Evolutionary conservation across 208 protist genomes (phyloP).

Genomic region (Naegleria gruberi): DNA sequence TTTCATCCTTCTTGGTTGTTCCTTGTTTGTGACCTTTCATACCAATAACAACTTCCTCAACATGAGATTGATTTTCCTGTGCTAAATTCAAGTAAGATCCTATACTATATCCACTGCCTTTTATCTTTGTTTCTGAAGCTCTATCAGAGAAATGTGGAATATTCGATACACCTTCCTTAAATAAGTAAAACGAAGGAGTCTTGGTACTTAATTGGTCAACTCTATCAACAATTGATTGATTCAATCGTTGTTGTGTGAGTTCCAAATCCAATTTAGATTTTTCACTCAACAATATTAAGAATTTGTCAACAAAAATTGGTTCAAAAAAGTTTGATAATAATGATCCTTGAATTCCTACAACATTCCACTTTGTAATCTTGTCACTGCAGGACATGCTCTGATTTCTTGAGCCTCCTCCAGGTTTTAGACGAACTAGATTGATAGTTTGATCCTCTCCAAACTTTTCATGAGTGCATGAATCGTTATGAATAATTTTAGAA

Average conservation of each 20-base stretch:
- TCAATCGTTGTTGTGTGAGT: neutral
- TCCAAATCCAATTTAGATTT: no score
- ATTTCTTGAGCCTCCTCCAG: constrained; percentile 60
- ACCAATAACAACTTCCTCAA: neutral
- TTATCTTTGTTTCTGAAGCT: neutral
- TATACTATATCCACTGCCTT: neutral
- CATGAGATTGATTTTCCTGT: neutral
- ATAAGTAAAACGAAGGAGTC: no score
- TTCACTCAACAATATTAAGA: neutral
- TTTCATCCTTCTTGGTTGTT: neutral
- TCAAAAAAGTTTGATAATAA: constrained; percentile 26
- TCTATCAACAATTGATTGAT: neutral
- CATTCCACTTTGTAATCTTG: constrained; percentile 67
- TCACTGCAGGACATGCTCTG: constrained; percentile 76
- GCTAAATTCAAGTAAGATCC: neutral
- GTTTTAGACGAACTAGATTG: constrained; percentile 43
- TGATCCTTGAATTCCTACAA: constrained; percentile 57
- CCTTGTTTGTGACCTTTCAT: neutral
- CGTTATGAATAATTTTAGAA: neutral
- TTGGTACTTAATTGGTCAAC: no score
- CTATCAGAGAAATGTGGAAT: neutral
- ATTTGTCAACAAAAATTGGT: neutral
- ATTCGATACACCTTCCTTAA: no score
- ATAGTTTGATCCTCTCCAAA: neutral
- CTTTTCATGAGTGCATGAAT: neutral